Base-by-base conservation (phyloP, 2,329 filamentous ascomycete species). In the Stromatinia cepivora region DNA sequence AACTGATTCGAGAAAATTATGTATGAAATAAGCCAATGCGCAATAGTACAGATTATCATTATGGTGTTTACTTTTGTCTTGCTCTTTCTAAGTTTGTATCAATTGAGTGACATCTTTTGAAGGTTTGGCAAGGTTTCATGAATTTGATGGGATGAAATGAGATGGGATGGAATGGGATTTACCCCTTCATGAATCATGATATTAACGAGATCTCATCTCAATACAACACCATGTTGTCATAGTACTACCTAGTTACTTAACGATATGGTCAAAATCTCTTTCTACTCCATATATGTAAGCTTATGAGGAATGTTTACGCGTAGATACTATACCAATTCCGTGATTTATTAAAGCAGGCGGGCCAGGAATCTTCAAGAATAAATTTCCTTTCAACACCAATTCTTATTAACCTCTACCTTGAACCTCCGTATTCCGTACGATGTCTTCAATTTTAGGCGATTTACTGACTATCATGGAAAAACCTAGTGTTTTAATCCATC, bases 181-280 rank as follows among this genome's bases (percentile, higher is more conserved):
- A 15, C 42, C 58, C 58, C 42, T 61, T 61, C 58, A 61, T 48
- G 58, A 48, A 61, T 61, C 42, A 34, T 57, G 54, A 34, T n/a
- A 3, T 48, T 61, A 48, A 31, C 58, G 58, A 61, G 58, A 61
- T 48, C 25, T n/a, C 42, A 48, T 34, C 58, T 9, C 9, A 13
- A 25, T 5, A 46, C 9, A 5, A 61, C 17, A n/a, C 39, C 9
- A 34, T 42, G 2, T 13, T 46, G 31, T 15, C 34, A 57, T 20
- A 39, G 22, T 36, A 57, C 31, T 42, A 42, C 39, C 39, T 42
- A n/a, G n/a, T n/a, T 17, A 52, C 50, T 10, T 10, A 54, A 31
- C 52, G 8, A 20, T 20, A 9, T 28, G 28, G 17, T n/a, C 9
- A 10, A 4, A 10, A 54, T 22, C n/a, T n/a, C 25, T 17, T 61